Percentiles rank a stretch among this genome's conserved stretches.
phyloP scores from a whole-genome alignment of 2,329 filamentous ascomycete genomes.

The Rhinocladiella similis region DNA sequence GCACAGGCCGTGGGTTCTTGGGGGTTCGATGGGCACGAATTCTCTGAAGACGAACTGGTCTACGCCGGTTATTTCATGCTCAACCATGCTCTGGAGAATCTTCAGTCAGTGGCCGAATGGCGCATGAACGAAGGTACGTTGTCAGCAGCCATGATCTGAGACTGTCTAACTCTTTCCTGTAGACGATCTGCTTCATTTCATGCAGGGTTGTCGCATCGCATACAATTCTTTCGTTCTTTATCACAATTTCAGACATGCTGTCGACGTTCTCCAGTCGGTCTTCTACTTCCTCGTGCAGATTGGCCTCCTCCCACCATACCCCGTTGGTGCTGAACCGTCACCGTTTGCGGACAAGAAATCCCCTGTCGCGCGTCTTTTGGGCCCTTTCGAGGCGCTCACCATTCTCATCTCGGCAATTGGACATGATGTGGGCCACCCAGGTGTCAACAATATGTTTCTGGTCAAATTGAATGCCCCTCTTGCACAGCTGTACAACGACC shows the following conservation, averaged over 20 bases:
- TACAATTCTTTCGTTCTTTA: constrained; percentile 97
- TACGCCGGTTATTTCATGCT: constrained; percentile 86
- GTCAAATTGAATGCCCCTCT: constrained; percentile 88
- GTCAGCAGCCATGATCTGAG: constrained; percentile 24
- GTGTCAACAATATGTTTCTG: constrained; percentile 96
- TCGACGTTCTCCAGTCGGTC: constrained; percentile 91
- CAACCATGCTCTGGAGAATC: constrained; percentile 76
- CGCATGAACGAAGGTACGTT: constrained; percentile 70
- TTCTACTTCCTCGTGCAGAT: constrained; percentile 87
- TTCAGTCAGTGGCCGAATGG: constrained; percentile 76
- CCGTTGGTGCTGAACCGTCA: constrained; percentile 37
- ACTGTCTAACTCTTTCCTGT: constrained; percentile 26
- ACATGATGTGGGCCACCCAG: constrained; percentile 95
- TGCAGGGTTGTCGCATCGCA: constrained; percentile 85
- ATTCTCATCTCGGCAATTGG: constrained; percentile 94
- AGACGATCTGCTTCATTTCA: constrained; percentile 81
- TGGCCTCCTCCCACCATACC: constrained; percentile 71
- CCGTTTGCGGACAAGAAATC: constrained; percentile 47
- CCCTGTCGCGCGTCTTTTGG: constrained; percentile 72
- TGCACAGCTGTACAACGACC: constrained; percentile 94
- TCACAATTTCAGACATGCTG: constrained; percentile 96
- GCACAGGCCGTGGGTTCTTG: constrained; percentile 72
- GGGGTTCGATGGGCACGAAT: constrained; percentile 87
- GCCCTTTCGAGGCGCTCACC: constrained; percentile 83
- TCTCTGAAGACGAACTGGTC: constrained; percentile 85